Conservation (phyloP, 73 alveolate genomes). For the Paramecium caudatum region DNA sequence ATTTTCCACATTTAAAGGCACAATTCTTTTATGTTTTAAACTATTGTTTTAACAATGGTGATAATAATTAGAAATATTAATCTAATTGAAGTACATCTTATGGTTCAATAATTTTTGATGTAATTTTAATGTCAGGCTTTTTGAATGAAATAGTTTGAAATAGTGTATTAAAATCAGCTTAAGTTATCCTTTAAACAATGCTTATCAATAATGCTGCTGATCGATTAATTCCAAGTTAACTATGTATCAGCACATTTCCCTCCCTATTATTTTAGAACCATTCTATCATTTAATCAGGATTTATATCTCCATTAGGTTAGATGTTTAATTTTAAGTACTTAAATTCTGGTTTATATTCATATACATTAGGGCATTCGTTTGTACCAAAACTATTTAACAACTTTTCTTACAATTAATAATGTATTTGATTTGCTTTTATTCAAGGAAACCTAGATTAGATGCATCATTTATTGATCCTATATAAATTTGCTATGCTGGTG, state of each 20-base stretch:
- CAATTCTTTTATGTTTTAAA: background rate
- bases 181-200: background rate
- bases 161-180: background rate
- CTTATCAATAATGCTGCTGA: slow-evolving; percentile 2
- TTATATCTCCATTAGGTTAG: background rate
- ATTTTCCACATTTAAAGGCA: background rate
- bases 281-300: background rate
- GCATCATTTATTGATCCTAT: slow-evolving; percentile 58
- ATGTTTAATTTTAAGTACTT: slow-evolving; percentile 8
- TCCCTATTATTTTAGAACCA: background rate
- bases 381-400: slow-evolving; percentile 15
- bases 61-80: background rate
- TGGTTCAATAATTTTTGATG: background rate
- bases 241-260: slow-evolving; percentile 1
- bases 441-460: background rate
- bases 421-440: slow-evolving; percentile 40
- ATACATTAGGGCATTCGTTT: slow-evolving; percentile 27
- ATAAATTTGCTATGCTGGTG: background rate
- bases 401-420: slow-evolving; percentile 41
- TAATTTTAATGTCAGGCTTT: background rate
- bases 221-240: slow-evolving; percentile 45
- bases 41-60: background rate
- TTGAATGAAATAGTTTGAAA: background rate
- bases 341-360: slow-evolving; percentile 34
- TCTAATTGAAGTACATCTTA: background rate